Base-by-base conservation (phyloP, 139 green algal species). In the Auxenochlorella protothecoides region DNA sequence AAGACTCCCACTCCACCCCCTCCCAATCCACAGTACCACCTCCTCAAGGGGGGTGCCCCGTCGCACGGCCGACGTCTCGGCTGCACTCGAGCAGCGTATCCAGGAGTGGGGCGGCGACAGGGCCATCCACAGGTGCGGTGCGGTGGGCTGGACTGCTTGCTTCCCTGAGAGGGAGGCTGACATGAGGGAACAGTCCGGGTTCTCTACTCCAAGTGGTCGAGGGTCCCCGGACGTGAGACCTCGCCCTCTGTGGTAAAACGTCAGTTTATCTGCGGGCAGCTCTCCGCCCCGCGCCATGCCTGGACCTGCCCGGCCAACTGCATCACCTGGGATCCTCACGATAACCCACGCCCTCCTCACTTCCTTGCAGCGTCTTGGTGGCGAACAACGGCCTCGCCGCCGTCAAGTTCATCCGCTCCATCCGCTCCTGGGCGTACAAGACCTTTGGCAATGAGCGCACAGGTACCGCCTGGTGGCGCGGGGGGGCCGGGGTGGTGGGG, bases 331-430 rank as follows among this genome's bases (percentile, higher is more conserved):
- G 9, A 62, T 62, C 27, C 27, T 44, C 27, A 44, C 27, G 27
- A 44, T 62, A 11, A 66, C 57, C 53, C 69, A 14, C 16, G 15
- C 6, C 57, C 56, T 12, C 57, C 56, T 0, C 5, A 44, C 56
- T 44, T 14, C 44, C 5, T 12, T 70, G 68, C 82, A 93, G 86
- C 65, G 86, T 97, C 13, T 85, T 97, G 51, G 89, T 98, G 51
- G 90, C 92, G 52, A 97, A 98, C 89, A 98, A 97, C 74, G 93
- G 93, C 12, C 81, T 91, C 52, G 93, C 88, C 3, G 93, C 93
- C 0, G 92, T 97, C 72, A 98, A 98, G 79, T 98, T 97, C 85
- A 98, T 98, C 69, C 85, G 93, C 71, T 90, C 78, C 75, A 83
- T 98, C 8, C 84, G 89, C 59, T 85, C 73, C 8, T 96, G 89